phyloP scores from a whole-genome alignment of 2,329 filamentous ascomycete species.

The Anthostomella pinea region DNA sequence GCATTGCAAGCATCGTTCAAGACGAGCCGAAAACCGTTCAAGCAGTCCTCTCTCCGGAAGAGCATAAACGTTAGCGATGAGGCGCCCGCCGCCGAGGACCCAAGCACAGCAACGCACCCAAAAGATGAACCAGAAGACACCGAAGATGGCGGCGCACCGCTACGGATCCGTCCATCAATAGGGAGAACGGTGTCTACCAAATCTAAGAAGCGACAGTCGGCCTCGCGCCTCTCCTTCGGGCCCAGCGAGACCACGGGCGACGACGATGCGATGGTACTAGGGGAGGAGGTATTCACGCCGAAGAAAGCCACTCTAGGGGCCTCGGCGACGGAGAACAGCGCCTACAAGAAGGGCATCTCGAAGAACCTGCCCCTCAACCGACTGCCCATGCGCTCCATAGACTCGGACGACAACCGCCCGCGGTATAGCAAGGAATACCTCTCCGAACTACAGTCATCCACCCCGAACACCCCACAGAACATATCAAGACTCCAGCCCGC shows the following conservation, averaged over 20 bases:
- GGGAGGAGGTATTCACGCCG: slow-evolving; percentile 52
- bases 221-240: slow-evolving; percentile 74
- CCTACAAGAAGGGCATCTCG: slow-evolving; percentile 51
- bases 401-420: slow-evolving; percentile 66
- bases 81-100: slow-evolving; percentile 17
- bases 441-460: slow-evolving; percentile 80
- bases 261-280: slow-evolving; percentile 39
- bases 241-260: slow-evolving; percentile 53
- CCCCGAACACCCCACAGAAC: slow-evolving; percentile 75
- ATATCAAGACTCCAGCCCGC: slow-evolving; percentile 43
- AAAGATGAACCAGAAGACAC: slow-evolving; percentile 35
- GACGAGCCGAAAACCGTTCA: slow-evolving; percentile 44
- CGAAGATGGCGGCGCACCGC: slow-evolving; percentile 44
- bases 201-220: slow-evolving; percentile 65
- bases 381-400: slow-evolving; percentile 55
- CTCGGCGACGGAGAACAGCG: slow-evolving; percentile 64
- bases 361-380: slow-evolving; percentile 41
- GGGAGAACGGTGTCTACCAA: slow-evolving; percentile 48
- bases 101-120: slow-evolving; percentile 15
- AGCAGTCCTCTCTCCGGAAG: slow-evolving; percentile 58
- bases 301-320: slow-evolving; percentile 63
- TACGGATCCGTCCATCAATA: slow-evolving; percentile 48
- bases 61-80: slow-evolving; percentile 49
- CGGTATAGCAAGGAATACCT: slow-evolving; percentile 85
- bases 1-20: slow-evolving; percentile 43